Conservation (phyloP, 352 stramenopile species). For the Globisporangium barbulae region DNA sequence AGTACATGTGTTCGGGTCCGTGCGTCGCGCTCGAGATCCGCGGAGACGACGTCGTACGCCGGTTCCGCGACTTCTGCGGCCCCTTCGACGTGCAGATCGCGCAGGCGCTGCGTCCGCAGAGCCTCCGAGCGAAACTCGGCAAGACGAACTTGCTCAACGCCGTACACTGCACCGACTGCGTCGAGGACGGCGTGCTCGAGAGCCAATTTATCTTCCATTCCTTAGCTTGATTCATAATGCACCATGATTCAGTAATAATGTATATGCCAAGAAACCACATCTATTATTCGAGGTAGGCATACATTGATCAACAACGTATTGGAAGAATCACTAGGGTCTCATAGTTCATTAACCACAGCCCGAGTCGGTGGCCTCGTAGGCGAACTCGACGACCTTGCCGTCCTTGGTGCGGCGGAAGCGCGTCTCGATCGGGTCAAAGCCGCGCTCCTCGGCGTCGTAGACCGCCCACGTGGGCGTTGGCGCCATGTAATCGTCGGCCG, state of each 20-base stretch:
- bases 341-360: conserved; percentile 61
- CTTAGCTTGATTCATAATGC: conserved; percentile 14
- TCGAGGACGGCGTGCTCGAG: conserved; percentile 89
- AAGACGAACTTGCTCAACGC: conserved; percentile 83
- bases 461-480: conserved; percentile 95
- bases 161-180: conserved; percentile 92
- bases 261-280: background rate
- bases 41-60: conserved; percentile 70
- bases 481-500: conserved; percentile 93
- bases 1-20: conserved; percentile 88
- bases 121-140: conserved; percentile 88
- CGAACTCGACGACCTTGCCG: conserved; percentile 83
- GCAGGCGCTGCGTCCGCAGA: conserved; percentile 76
- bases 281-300: background rate
- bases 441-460: conserved; percentile 93
- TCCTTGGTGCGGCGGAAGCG: conserved; percentile 86
- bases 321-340: background rate
- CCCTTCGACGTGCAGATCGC: conserved; percentile 91
- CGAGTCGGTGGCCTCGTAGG: conserved; percentile 81
- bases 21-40: conserved; percentile 89
- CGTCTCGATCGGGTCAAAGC: conserved; percentile 96
- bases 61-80: conserved; percentile 82
- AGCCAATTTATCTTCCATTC: conserved; percentile 87
- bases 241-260: background rate
- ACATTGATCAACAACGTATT: background rate